A percentile compares a stretch with the other conserved stretches of the same genome.
Conservation (phyloP, 257 asterid genomes). For the Ilex aquifolium region DNA sequence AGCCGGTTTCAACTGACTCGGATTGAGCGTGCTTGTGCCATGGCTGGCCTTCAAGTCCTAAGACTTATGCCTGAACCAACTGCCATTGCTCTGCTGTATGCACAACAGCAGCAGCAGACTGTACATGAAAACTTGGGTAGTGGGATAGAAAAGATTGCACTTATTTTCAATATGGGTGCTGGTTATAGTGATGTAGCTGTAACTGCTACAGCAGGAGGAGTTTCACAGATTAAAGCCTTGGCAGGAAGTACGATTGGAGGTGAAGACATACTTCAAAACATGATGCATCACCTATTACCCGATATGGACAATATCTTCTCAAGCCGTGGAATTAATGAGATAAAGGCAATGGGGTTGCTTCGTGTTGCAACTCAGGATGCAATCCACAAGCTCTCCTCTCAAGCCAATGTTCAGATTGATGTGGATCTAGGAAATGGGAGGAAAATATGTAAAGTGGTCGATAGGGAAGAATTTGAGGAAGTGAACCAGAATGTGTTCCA, state of each 20-base stretch:
- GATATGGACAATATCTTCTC: slow-evolving; percentile 55
- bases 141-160: slow-evolving; percentile 61
- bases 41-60: slow-evolving; percentile 87
- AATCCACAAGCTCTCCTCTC: slow-evolving; percentile 57
- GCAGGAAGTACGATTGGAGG: slow-evolving; percentile 71
- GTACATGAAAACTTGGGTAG: slow-evolving; percentile 48
- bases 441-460: slow-evolving; percentile 43
- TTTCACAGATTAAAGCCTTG: slow-evolving; percentile 71
- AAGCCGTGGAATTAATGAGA: slow-evolving; percentile 54
- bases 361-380: slow-evolving; percentile 78
- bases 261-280: slow-evolving; percentile 69
- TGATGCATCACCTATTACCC: slow-evolving; percentile 56
- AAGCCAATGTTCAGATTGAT: slow-evolving; percentile 33
- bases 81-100: slow-evolving; percentile 77
- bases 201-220: slow-evolving; percentile 80
- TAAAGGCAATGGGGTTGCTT: slow-evolving; percentile 57
- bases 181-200: slow-evolving; percentile 86
- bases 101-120: slow-evolving; percentile 67
- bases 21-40: slow-evolving; percentile 78
- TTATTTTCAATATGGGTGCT: slow-evolving; percentile 87
- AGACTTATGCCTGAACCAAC: slow-evolving; percentile 91
- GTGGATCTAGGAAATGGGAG: slow-evolving; percentile 53
- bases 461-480: slow-evolving; percentile 50
- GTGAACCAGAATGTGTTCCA: slow-evolving; percentile 51
- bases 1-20: slow-evolving; percentile 79